These are phyloP conservation scores for Aspergillus eucalypticola DNA, from an alignment of 2,329 filamentous ascomycete species.

Conservation along the genomic window DNA sequence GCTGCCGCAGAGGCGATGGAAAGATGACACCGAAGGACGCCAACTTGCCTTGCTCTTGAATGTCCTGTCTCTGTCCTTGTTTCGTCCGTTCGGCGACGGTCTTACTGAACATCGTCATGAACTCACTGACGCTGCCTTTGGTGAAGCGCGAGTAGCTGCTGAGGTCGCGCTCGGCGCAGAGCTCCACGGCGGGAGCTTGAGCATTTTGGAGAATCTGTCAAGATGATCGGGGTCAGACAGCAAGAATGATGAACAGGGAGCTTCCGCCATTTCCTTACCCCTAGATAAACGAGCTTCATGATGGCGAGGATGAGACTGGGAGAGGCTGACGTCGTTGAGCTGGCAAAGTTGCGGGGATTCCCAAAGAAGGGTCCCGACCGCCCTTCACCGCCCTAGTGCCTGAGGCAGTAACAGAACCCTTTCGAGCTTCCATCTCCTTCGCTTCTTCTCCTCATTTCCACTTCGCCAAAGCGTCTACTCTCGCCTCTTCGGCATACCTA, in stretches of 20 bases:
- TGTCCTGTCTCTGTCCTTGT: conserved; percentile 79
- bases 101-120: conserved; percentile 84
- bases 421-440: no score
- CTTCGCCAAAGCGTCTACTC: neutral
- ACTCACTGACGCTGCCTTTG: conserved; percentile 59
- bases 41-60: conserved; percentile 56
- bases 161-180: conserved; percentile 75
- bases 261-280: conserved; percentile 57
- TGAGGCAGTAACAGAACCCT: neutral
- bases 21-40: neutral
- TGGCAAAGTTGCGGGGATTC: conserved; percentile 4
- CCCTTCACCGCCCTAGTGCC: conserved; percentile 5
- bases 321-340: conserved; percentile 18
- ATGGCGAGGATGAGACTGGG: conserved; percentile 38
- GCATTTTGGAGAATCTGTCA: conserved; percentile 80
- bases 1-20: neutral
- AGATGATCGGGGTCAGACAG: neutral
- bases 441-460: neutral
- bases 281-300: conserved; percentile 89
- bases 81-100: conserved; percentile 83
- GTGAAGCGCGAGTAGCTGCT: conserved; percentile 78
- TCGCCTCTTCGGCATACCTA: no score
- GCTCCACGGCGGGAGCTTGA: conserved; percentile 71
- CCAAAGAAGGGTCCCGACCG: neutral
- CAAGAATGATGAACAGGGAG: conserved; percentile 5